Conservation (phyloP, 2,329 filamentous ascomycete species). For the Aureobasidium lini region DNA sequence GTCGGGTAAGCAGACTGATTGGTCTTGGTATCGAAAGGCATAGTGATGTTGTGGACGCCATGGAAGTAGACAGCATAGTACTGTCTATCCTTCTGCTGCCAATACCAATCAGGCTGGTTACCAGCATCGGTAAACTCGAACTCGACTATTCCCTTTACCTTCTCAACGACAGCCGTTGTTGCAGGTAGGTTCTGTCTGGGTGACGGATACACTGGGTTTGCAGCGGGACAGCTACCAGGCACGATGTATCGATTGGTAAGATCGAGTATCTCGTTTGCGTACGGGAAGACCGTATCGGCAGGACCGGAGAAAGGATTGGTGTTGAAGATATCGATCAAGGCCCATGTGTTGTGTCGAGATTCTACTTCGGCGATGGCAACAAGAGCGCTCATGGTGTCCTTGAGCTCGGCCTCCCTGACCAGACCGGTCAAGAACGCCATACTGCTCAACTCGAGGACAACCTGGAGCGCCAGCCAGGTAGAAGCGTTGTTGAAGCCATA, state of each 20-base stretch:
- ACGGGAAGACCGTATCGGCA: conserved; percentile 35
- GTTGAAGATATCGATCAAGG: conserved; percentile 36
- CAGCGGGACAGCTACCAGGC: conserved; percentile 28
- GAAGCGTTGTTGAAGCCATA: conserved; percentile 21
- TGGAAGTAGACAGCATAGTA: conserved; percentile 39
- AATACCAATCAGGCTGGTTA: conserved; percentile 12
- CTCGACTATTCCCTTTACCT: conserved; percentile 27
- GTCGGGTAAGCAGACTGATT: conserved; percentile 30
- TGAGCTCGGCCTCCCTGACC: conserved; percentile 28
- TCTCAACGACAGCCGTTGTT: conserved; percentile 24
- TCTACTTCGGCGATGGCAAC: conserved; percentile 33
- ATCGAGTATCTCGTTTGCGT: conserved; percentile 37
- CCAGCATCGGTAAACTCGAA: conserved; percentile 18
- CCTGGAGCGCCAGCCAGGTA: conserved; percentile 27
- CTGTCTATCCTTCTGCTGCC: conserved; percentile 17
- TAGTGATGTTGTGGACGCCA: conserved; percentile 29
- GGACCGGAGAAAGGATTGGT: conserved; percentile 35
- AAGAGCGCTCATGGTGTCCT: conserved; percentile 31
- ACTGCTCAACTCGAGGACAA: conserved; percentile 31
- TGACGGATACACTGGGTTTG: conserved; percentile 32
- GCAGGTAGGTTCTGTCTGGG: conserved; percentile 31
- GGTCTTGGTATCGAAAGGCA: conserved; percentile 29
- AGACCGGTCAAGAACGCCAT: conserved; percentile 36
- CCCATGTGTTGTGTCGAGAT: conserved; percentile 36
- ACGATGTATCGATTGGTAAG: conserved; percentile 29